Conservation (phyloP, 371 early-diverging fungal species). For the Enterocytospora artemiae region DNA sequence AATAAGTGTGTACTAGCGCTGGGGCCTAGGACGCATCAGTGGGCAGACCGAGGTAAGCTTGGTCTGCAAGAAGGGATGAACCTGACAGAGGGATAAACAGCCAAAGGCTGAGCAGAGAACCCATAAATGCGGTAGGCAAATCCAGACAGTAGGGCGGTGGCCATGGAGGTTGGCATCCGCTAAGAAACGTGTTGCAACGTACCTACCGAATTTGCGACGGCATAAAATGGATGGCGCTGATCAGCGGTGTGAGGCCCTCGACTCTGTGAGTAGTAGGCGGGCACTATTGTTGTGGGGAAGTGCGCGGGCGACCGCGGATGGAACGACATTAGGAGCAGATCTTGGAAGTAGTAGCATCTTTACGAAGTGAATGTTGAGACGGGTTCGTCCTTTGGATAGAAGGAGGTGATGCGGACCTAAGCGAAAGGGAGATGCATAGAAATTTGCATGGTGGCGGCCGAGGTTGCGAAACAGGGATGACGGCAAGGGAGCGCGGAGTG, state of each 20-base stretch:
- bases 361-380: neutral
- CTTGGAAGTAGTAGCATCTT: conserved; percentile 32
- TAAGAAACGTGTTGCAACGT: conserved; percentile 47
- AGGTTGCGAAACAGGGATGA: conserved; percentile 3
- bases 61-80: conserved; percentile 29
- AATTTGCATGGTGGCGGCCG: neutral
- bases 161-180: conserved; percentile 45
- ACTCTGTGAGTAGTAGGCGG: conserved; percentile 9
- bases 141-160: conserved; percentile 45
- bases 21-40: conserved; percentile 6
- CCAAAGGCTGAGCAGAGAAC: neutral
- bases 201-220: conserved; percentile 30
- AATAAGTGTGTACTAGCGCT: neutral
- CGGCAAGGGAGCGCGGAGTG: neutral
- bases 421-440: conserved; percentile 8
- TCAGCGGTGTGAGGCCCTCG: conserved; percentile 5
- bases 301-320: conserved; percentile 11
- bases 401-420: conserved; percentile 19
- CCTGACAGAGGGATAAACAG: conserved; percentile 9
- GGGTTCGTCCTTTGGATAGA: conserved; percentile 18
- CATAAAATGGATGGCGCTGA: conserved; percentile 37
- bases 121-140: conserved; percentile 13
- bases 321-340: conserved; percentile 21
- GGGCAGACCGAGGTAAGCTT: conserved; percentile 34
- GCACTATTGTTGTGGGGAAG: conserved; percentile 14